Evolutionary conservation across 2,329 filamentous ascomycete genomes (phyloP).

Genomic region (Kalmusia sp.): DNA sequence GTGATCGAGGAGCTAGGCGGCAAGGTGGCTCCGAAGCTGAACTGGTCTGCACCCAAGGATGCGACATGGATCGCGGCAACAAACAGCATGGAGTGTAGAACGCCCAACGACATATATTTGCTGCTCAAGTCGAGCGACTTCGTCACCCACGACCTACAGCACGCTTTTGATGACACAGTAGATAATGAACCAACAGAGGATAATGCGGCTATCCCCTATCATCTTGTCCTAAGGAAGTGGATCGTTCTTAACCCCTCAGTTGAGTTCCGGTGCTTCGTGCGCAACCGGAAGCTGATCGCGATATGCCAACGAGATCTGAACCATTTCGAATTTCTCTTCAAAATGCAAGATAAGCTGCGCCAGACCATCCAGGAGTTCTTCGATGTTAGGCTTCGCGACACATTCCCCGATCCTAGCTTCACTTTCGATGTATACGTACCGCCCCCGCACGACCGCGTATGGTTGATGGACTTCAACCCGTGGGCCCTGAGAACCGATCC

Average conservation of each 20-base stretch:
- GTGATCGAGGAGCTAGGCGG: conserved; percentile 84
- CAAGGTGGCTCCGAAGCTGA: conserved; percentile 88
- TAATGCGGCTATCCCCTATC: conserved; percentile 67
- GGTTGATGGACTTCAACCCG: conserved; percentile 92
- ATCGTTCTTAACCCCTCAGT: conserved; percentile 88
- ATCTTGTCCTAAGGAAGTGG: conserved; percentile 86
- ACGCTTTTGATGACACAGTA: conserved; percentile 82
- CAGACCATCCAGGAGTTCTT: conserved; percentile 80
- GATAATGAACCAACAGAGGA: conserved; percentile 24
- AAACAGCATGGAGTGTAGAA: conserved; percentile 91
- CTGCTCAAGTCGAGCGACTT: conserved; percentile 95
- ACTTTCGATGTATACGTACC: conserved; percentile 94
- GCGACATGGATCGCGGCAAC: conserved; percentile 87
- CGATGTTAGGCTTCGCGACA: conserved; percentile 72
- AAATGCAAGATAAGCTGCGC: conserved; percentile 70
- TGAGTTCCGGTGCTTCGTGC: conserved; percentile 96
- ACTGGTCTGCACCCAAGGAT: conserved; percentile 97
- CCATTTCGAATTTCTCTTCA: conserved; percentile 82
- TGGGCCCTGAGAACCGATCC: conserved; percentile 92
- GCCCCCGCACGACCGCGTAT: conserved; percentile 73
- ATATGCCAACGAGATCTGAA: conserved; percentile 91
- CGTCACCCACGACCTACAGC: conserved; percentile 89
- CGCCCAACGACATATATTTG: conserved; percentile 90
- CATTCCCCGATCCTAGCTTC: conserved; percentile 84
- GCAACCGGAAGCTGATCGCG: conserved; percentile 78